Base-by-base conservation (phyloP, 306 rosid species). In the Lathyrus oleraceus region DNA sequence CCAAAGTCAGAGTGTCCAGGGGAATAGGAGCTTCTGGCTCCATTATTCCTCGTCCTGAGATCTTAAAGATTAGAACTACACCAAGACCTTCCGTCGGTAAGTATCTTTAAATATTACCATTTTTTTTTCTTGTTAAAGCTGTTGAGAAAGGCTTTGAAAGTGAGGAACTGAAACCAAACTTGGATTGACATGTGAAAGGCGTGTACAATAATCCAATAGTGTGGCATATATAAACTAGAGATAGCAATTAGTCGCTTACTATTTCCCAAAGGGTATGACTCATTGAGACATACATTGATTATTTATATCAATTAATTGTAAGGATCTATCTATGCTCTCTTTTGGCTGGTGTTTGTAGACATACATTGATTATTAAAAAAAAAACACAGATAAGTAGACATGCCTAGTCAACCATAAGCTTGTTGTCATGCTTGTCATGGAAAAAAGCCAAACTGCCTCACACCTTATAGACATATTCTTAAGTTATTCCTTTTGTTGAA, bases 1-100 rank as follows among this genome's bases (percentile, higher is more conserved):
- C 89, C 10, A 93, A 88, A 82, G 98, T 90, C 47, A 81, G 98
- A 80, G 90, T 90, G 43, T 76, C 98, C 32, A 81, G 98, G 77
- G 97, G 98, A 25, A 49, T 84, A 17, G 98, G 94, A 38, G 76
- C 96, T 35, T 93, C 96, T 2, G 96, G 81, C 36, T 88, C 98
- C 52, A 87, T 90, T 59, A 94, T 88, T 62, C 97, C 96, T 53
- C 92, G 96, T 27, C 96, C 95, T 1, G 98, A 94, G 80, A 94
- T 94, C 76, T 84, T 94, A 79, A 88, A 81, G 86, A 90, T 90
- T 76, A 82, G 96, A 79, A 77, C 89, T 35, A 88, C 92, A 10
- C 95, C 97, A 61, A 83, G 98, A 82, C 96, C 98, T 51, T 52
- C 95, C 1, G 81, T 82, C 78, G 79, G 98, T 93, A 85, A 32